Conservation (phyloP, 2,329 filamentous ascomycete species). For the Fusarium clavum region DNA sequence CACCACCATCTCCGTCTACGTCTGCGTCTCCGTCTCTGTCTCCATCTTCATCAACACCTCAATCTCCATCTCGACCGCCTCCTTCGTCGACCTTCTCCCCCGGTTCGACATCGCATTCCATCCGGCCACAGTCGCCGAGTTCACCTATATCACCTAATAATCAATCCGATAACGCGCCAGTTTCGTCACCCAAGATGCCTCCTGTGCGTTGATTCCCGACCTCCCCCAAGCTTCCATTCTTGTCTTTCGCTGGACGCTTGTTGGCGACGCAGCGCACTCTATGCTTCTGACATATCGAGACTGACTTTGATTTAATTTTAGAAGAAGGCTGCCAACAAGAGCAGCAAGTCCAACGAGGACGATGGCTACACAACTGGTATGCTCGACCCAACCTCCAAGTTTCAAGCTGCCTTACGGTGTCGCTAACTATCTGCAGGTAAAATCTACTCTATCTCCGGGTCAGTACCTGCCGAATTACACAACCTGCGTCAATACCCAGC, state of each 20-base stretch:
- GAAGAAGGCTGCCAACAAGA: constrained; percentile 49
- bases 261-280: constrained; percentile 27
- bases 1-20: constrained; percentile 53
- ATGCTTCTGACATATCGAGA: constrained; percentile 23
- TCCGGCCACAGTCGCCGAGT: constrained; percentile 48
- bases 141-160: constrained; percentile 44
- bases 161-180: constrained; percentile 43
- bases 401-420: constrained; percentile 31
- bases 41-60: constrained; percentile 38
- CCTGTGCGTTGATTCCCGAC: constrained; percentile 60
- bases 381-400: constrained; percentile 32
- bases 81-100: constrained; percentile 48
- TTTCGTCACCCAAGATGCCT: constrained; percentile 62
- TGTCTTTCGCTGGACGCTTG: constrained; percentile 4
- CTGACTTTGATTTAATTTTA: constrained; percentile 34
- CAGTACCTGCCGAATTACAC: constrained; percentile 48
- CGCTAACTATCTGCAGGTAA: constrained; percentile 60
- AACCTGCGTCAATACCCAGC: constrained; percentile 3
- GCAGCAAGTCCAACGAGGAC: constrained; percentile 48
- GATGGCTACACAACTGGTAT: constrained; percentile 57
- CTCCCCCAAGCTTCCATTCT: constrained; percentile 27
- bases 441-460: constrained; percentile 73
- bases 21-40: constrained; percentile 48
- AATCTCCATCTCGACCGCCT: constrained; percentile 48
- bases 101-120: constrained; percentile 48